These are phyloP conservation scores for Lactarius hatsudake DNA, from an alignment of 768 basidiomycete species.

Conservation along the genomic window DNA sequence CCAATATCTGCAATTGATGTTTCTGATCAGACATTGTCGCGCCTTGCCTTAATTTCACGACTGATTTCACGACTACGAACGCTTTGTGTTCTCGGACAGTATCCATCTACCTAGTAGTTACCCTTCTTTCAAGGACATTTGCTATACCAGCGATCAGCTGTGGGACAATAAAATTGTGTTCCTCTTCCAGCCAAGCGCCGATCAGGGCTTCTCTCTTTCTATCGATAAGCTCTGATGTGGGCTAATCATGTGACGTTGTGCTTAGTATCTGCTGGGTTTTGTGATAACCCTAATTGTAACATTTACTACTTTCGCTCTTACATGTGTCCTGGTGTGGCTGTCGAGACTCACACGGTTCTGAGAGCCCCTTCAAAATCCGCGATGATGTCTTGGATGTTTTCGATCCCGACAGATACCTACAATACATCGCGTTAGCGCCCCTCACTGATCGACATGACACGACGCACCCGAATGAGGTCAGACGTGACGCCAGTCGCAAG, in stretches of 20 bases:
- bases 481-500: constrained; percentile 63
- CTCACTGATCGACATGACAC: background rate
- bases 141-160: background rate
- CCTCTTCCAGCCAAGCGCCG: background rate
- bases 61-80: background rate
- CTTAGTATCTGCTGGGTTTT: background rate
- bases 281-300: background rate
- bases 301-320: background rate
- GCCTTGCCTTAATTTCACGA: background rate
- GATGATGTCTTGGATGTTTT: constrained; percentile 44
- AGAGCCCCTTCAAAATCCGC: constrained; percentile 43
- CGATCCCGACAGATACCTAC: constrained; percentile 43
- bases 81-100: background rate
- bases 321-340: background rate
- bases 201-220: no score
- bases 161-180: background rate
- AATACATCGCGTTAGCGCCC: background rate
- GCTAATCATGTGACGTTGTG: background rate
- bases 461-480: constrained; percentile 66
- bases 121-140: background rate
- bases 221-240: no score
- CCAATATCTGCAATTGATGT: constrained; percentile 51
- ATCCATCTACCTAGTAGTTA: background rate
- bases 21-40: background rate
- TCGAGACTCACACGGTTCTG: constrained; percentile 25